A percentile compares a stretch with the other conserved stretches of the same genome.
Conservation (phyloP, 2,329 filamentous ascomycete species). For the Fusarium protoensiforme region DNA sequence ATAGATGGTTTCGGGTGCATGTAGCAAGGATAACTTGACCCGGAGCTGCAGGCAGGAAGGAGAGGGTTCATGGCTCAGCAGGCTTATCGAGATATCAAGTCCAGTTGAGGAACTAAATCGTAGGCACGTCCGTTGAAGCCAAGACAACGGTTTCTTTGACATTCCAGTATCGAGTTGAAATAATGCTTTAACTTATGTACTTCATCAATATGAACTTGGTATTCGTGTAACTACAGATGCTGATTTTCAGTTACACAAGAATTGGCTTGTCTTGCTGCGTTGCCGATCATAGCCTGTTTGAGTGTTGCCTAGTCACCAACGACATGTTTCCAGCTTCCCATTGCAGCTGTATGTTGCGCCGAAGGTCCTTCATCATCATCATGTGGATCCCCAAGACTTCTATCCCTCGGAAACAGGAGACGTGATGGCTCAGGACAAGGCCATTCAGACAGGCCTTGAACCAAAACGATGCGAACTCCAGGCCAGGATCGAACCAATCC, state of each 20-base stretch:
- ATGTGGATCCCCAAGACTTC: no score
- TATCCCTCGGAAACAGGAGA: no score
- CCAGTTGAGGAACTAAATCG: neutral
- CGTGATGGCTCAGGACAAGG: no score
- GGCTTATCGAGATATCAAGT: neutral
- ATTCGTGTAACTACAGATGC: neutral
- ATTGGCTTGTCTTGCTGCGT: neutral
- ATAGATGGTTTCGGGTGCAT: neutral
- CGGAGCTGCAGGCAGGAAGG: neutral
- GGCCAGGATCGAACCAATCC: no score
- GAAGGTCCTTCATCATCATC: no score
- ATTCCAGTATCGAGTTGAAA: neutral
- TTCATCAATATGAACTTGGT: neutral
- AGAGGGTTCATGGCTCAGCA: neutral
- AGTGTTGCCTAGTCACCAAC: neutral
- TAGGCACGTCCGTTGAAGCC: neutral
- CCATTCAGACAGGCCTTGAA: no score
- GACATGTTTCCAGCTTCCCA: neutral
- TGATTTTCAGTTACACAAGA: neutral
- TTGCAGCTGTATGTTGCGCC: no score
- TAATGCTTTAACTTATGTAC: neutral
- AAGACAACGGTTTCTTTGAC: neutral
- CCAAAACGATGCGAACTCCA: no score
- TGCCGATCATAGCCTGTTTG: neutral
- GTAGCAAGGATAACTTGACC: neutral